These are phyloP conservation scores for Medakamo hakoo DNA, from an alignment of 139 green algal species.

Conservation along the genomic window DNA sequence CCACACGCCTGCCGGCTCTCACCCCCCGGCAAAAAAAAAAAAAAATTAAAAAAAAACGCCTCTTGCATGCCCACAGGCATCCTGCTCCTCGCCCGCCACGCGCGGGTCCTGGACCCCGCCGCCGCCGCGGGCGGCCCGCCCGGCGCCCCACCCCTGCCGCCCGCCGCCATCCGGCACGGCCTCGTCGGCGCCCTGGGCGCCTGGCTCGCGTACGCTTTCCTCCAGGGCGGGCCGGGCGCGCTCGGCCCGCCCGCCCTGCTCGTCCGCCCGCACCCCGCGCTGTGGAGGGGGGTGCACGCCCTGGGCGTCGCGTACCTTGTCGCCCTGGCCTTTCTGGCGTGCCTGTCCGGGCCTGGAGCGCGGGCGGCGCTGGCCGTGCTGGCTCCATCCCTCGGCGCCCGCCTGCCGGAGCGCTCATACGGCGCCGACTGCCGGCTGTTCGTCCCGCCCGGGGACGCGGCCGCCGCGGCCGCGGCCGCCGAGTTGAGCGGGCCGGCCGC, in stretches of 20 bases:
- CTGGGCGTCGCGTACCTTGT: conserved; percentile 65
- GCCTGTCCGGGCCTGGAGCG: conserved; percentile 55
- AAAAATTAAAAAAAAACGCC: no score
- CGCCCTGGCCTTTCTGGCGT: conserved; percentile 67
- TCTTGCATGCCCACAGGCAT: no score
- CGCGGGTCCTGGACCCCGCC: not conserved
- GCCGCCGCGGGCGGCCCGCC: not conserved
- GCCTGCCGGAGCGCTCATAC: conserved; percentile 56
- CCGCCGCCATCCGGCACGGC: not conserved
- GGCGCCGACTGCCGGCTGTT: conserved; percentile 56
- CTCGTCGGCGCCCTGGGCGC: not conserved
- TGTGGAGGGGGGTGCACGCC: conserved; percentile 76
- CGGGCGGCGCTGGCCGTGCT: conserved; percentile 54
- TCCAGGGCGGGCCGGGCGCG: conserved; percentile 44
- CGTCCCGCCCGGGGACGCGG: conserved; percentile 33
- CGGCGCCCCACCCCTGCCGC: no score
- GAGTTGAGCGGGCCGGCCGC: not conserved
- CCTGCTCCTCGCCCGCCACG: not conserved
- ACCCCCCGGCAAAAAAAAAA: no score
- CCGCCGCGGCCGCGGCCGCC: not conserved
- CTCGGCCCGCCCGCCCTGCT: conserved; percentile 58
- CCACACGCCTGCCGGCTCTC: no score
- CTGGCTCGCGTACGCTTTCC: conserved; percentile 39
- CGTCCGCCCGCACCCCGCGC: conserved; percentile 70
- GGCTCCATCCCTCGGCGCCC: conserved; percentile 51